Evolutionary conservation across 225 moss, liverwort and hornwort species (phyloP).

Genomic region (Straminergon stramineum): DNA sequence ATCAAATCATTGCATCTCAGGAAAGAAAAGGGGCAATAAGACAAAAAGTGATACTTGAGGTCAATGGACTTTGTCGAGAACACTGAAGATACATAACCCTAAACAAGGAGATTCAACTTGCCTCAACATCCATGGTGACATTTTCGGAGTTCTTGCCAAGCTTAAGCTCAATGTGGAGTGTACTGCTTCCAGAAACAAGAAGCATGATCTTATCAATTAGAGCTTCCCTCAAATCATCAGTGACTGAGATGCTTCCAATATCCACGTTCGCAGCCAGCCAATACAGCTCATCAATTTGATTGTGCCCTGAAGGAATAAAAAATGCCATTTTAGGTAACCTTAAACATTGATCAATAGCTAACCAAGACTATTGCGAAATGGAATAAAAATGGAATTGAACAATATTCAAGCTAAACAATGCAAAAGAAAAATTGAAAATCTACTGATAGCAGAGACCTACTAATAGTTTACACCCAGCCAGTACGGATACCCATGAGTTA

Average conservation of each 20-base stretch:
- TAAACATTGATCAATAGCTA: neutral
- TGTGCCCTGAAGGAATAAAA: constrained; percentile 7
- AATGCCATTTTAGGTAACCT: neutral
- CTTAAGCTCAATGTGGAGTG: constrained; percentile 45
- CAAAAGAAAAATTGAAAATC: neutral
- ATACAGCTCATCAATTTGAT: constrained; percentile 1
- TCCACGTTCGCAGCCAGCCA: constrained; percentile 52
- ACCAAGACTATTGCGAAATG: neutral
- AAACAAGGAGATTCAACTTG: constrained; percentile 5
- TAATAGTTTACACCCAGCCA: neutral
- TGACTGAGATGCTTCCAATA: constrained; percentile 64
- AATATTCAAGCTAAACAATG: neutral
- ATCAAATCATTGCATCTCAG: neutral
- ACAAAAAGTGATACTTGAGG: neutral
- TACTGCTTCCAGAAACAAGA: constrained; percentile 63
- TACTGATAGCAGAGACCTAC: neutral
- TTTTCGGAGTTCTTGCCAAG: constrained; percentile 47
- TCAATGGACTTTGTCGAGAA: neutral
- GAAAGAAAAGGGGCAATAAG: neutral
- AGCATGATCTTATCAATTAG: constrained; percentile 58
- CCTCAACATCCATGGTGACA: constrained; percentile 49
- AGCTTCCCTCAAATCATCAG: constrained; percentile 63
- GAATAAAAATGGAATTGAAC: neutral
- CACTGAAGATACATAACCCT: neutral
- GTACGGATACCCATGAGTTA: neutral